Base-by-base conservation (phyloP, 352 stramenopile genomes). In the Hyaloperonospora brassicae region DNA sequence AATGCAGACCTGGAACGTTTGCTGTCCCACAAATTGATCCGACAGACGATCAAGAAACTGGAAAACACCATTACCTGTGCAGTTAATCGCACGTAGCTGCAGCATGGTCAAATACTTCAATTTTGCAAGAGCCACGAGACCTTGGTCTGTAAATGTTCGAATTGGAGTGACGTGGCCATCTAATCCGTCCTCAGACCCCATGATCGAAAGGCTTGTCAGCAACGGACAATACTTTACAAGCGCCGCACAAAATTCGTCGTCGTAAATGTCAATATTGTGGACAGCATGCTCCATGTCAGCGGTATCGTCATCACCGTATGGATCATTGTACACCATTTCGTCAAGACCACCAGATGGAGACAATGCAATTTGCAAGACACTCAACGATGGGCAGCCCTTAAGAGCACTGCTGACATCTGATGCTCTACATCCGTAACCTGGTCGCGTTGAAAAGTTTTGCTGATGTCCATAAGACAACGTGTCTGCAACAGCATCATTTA, bases 31-130 rank as follows among this genome's bases (percentile, higher is more conserved):
- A 31, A 31, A 31, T 7, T 31, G 3, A 7, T 31, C 7, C 27
- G 27, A 31, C 27, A 31, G 27, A 31, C 27, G 3, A 31, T 31
- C 7, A 31, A 31, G 27, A 7, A 31, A 73, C n/a, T 59, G 50
- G 22, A 79, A 68, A 2, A 78, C 50, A 0, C 72, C 64, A 21
- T 71, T 43, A 11, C 68, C 70, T 27, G 67, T 68, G 23, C 59
- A 68, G 23, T 66, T 70, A 13, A 77, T 52, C 1, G 52, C 46
- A 5, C 58, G 65, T 1, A 79, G 46, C 30, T 74, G 59, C 27
- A 78, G 47, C 2, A 39, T 64, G 17, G 40, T 45, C 34, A 83
- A 51, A 40, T 44, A 58, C 5, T 54, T 34, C 36, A 75, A 61
- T 14, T 61, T 63, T 2, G 64, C 56, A n/a, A 83, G 52, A 1